A percentile compares a stretch with the other conserved stretches of the same genome.
Evolutionary conservation across 805 yeast species (phyloP).

Genomic region (Kluyveromyces lactis): DNA sequence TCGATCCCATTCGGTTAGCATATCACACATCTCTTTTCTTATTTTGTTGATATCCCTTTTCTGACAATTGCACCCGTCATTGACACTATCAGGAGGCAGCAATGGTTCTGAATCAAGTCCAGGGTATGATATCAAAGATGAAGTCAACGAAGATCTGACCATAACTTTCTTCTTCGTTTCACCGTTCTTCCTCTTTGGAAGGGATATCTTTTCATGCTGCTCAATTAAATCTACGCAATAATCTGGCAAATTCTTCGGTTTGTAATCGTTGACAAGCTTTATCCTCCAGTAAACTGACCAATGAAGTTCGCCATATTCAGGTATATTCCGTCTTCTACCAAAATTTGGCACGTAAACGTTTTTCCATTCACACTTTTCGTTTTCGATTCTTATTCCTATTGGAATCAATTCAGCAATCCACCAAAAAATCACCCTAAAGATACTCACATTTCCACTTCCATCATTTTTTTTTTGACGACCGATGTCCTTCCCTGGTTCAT

Average conservation of each 20-base stretch:
- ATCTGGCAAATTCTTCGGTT: slow-evolving; percentile 38
- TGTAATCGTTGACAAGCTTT: slow-evolving; percentile 37
- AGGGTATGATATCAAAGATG: slow-evolving; percentile 4
- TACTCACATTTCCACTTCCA: slow-evolving; percentile 31
- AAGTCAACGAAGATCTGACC: slow-evolving; percentile 3
- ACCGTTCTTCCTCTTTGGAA: slow-evolving; percentile 3
- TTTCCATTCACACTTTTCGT: slow-evolving; percentile 42
- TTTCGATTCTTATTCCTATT: slow-evolving; percentile 42
- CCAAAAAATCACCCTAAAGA: slow-evolving; percentile 36
- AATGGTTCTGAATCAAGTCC: slow-evolving; percentile 1
- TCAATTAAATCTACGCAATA: slow-evolving; percentile 23
- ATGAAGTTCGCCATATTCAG: slow-evolving; percentile 40
- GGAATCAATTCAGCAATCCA: slow-evolving; percentile 60
- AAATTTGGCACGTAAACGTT: slow-evolving; percentile 45
- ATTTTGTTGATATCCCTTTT: slow-evolving; percentile 7
- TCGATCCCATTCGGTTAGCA: slow-evolving; percentile 23
- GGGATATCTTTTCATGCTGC: slow-evolving; percentile 12
- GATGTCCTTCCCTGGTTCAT: neutral
- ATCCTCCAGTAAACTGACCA: slow-evolving; percentile 59
- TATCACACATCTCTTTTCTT: slow-evolving; percentile 8
- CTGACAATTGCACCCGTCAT: slow-evolving; percentile 5
- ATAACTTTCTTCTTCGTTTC: neutral
- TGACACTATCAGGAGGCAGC: neutral
- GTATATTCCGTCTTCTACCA: slow-evolving; percentile 45
- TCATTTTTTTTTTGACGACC: slow-evolving; percentile 22